A percentile compares a stretch with the other conserved stretches of the same genome.
Evolutionary conservation across 352 stramenopile species (phyloP).

Genomic region (Pythium graminicola): DNA sequence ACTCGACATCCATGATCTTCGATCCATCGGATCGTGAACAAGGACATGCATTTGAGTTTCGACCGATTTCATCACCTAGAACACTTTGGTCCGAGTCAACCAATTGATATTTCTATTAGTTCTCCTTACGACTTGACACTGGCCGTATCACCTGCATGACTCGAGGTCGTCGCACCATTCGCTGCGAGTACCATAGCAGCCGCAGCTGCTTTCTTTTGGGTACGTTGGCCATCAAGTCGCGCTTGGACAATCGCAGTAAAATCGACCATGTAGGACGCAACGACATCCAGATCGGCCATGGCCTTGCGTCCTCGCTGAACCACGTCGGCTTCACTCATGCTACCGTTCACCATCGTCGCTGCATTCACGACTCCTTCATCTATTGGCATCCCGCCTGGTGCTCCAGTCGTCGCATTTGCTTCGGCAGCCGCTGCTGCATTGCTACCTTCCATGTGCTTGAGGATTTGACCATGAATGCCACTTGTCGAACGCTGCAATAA

Average conservation of each 20-base stretch:
- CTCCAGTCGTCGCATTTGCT: conserved; percentile 1
- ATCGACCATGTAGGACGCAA: conserved; percentile 91
- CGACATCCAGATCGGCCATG: conserved; percentile 87
- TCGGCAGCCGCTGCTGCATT: conserved; percentile 20
- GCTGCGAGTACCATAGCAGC: neutral
- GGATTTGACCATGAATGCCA: conserved; percentile 79
- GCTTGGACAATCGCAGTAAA: conserved; percentile 82
- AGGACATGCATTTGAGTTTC: too few species aligned
- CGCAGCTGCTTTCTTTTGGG: conserved; percentile 56
- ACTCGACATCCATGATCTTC: neutral
- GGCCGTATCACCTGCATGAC: conserved; percentile 8
- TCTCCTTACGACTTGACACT: conserved; percentile 17
- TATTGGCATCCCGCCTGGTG: neutral
- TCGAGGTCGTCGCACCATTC: neutral
- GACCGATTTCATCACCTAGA: too few species aligned
- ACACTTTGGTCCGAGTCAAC: too few species aligned
- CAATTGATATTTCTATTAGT: too few species aligned
- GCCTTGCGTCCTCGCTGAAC: conserved; percentile 82
- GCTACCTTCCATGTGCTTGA: conserved; percentile 80
- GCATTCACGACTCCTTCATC: neutral
- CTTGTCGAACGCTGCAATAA: conserved; percentile 78
- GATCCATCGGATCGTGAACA: neutral
- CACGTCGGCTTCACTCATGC: conserved; percentile 74
- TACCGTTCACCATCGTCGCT: conserved; percentile 25
- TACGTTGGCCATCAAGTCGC: conserved; percentile 58